Conservation (phyloP, 768 basidiomycete species). For the Mrakia frigida region DNA sequence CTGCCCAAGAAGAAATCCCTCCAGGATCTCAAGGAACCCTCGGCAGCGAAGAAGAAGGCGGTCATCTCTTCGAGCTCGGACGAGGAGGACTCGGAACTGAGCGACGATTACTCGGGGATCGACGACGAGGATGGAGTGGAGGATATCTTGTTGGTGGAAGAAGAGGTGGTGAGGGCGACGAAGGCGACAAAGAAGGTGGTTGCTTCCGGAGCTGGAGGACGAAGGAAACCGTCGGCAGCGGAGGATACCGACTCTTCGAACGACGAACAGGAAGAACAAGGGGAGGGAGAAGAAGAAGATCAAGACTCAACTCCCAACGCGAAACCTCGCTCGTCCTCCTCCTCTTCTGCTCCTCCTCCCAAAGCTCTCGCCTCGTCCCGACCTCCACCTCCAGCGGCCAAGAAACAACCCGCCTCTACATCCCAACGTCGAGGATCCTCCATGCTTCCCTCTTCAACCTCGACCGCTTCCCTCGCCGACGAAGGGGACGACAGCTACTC, state of each 20-base stretch:
- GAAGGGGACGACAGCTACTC: background rate
- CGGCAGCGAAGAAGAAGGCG: conserved; percentile 1
- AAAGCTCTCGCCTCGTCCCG: background rate
- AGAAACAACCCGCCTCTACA: background rate
- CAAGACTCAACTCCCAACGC: background rate
- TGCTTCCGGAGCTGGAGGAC: background rate
- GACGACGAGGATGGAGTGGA: background rate
- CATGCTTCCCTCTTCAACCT: background rate
- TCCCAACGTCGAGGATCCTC: background rate
- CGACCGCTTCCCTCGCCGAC: background rate
- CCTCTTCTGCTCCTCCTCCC: no score
- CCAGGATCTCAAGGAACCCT: background rate
- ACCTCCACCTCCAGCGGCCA: background rate
- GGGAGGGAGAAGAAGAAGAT: no score
- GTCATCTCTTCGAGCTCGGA: background rate
- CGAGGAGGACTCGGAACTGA: background rate
- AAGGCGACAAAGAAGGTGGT: background rate
- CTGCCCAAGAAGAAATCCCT: conserved; percentile 22
- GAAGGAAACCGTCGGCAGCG: no score
- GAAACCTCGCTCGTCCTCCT: background rate
- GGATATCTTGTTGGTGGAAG: background rate
- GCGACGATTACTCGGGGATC: background rate
- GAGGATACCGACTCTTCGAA: background rate
- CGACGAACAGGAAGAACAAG: background rate
- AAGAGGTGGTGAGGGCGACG: background rate